Evolutionary conservation across 805 yeast species (phyloP).

Genomic region (Torulaspora quercuum): DNA sequence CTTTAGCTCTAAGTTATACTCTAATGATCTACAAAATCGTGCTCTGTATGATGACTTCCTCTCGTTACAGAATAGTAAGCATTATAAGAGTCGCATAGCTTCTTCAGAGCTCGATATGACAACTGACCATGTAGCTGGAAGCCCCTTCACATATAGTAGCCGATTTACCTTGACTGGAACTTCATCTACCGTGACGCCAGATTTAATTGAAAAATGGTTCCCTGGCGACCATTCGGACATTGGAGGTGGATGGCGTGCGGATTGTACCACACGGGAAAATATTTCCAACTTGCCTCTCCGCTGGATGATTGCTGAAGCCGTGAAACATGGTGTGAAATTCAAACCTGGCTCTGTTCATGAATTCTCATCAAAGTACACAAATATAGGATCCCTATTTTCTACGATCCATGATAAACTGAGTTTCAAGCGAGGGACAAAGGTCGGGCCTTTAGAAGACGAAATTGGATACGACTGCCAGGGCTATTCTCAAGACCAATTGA

Average conservation of each 20-base stretch:
- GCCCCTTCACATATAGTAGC: neutral
- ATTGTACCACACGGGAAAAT: slow-evolving; percentile 37
- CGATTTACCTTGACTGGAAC: slow-evolving; percentile 3
- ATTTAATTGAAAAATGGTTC: slow-evolving; percentile 54
- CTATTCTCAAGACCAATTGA: no score
- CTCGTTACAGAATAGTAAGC: no score
- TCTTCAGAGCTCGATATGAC: neutral
- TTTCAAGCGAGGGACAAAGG: slow-evolving; percentile 18
- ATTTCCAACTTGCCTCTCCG: slow-evolving; percentile 53
- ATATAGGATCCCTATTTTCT: slow-evolving; percentile 44
- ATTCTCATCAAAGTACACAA: slow-evolving; percentile 41
- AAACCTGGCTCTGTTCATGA: slow-evolving; percentile 40
- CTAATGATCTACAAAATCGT: no score
- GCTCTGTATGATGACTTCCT: no score
- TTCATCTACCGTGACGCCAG: slow-evolving; percentile 20
- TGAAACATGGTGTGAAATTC: slow-evolving; percentile 49
- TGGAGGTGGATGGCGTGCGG: slow-evolving; percentile 65
- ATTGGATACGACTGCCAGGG: no score
- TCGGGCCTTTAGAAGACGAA: slow-evolving; percentile 7
- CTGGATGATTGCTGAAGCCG: slow-evolving; percentile 59
- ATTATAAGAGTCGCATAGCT: no score
- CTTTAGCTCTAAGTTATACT: no score
- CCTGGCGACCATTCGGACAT: slow-evolving; percentile 68
- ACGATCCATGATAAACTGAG: slow-evolving; percentile 51
- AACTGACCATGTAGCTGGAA: neutral